Evolutionary conservation across 2,329 filamentous ascomycete genomes (phyloP), one percentile per base, ranked within the genome.

Genomic region (Aspergillus caelatus): DNA sequence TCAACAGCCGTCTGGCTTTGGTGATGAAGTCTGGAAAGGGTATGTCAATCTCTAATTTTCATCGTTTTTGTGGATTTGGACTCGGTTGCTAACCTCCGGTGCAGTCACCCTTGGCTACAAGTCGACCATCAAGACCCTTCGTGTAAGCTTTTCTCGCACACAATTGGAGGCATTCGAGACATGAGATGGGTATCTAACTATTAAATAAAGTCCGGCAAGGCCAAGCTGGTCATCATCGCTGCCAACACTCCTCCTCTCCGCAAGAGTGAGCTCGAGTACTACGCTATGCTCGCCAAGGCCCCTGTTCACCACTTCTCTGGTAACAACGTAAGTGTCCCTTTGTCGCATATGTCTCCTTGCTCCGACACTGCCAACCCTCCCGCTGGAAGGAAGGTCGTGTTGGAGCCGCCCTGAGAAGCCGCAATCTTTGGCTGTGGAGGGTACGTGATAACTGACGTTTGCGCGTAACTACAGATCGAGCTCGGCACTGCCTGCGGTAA

Each of bases 401-500:
- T 82, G 83, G 79, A 74, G 79, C 83, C 85, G 83, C 92, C 93
- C 92, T 92, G 91, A 89, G 93, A 96, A 94, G 89, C 94, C 93
- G 93, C 91, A 89, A 59, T 74, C 41, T 57, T 67, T 28, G 69
- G 67, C 69, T 69, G 67, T 65, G 64, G 67, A 70, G 64, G 63
- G 67, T 68, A 71, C 55, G 39, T 30, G 63, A 66, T 81, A 72
- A 87, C 88, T 90, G 84, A 90, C 86, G 78, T 75, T 69, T 39
- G 45, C 28, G 48, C 46, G 52, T 39, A 67, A 55, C 45, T 78
- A 81, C 82, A 98, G 94, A 97, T 98, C 80, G 95, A 98, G 86
- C 88, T 99, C 73, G 95, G 95, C 79, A 98, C 94, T 79, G 94
- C 93, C 75, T 97, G 94, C 86, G 95, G 95, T 87, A 98, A 98